Evolutionary conservation across 345 rosid species (phyloP).

Genomic region (Corchorus olitorius): DNA sequence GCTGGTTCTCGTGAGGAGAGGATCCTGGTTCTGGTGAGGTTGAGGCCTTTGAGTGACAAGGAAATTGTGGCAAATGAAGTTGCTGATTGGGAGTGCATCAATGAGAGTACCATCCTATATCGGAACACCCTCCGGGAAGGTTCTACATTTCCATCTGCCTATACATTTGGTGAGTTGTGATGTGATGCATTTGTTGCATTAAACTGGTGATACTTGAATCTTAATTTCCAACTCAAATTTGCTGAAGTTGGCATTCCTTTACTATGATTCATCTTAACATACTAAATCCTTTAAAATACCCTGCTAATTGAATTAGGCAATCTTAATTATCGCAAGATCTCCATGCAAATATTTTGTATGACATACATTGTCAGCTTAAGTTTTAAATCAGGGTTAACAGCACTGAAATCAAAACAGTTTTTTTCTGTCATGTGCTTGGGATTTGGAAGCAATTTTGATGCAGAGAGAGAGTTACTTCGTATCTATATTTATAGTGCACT

Average conservation of each 20-base stretch:
- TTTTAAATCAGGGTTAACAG: neutral
- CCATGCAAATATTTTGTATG: neutral
- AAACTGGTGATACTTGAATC: neutral
- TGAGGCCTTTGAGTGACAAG: slow-evolving; percentile 92
- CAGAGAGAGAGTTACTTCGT: neutral
- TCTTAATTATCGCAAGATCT: slow-evolving; percentile 11
- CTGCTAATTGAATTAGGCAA: slow-evolving; percentile 13
- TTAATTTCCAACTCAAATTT: slow-evolving; percentile 1
- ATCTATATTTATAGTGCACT: neutral
- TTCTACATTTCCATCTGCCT: slow-evolving; percentile 87
- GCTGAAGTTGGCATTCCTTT: neutral
- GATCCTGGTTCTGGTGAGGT: slow-evolving; percentile 87
- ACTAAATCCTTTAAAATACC: neutral
- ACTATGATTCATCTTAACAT: neutral
- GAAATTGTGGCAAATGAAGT: slow-evolving; percentile 73
- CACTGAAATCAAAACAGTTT: slow-evolving; percentile 17
- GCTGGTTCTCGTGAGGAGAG: slow-evolving; percentile 69
- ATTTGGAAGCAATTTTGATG: slow-evolving; percentile 10
- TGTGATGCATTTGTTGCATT: slow-evolving; percentile 3
- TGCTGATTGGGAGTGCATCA: slow-evolving; percentile 98
- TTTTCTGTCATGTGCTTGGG: neutral
- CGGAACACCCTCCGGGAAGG: slow-evolving; percentile 96
- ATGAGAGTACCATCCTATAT: slow-evolving; percentile 73
- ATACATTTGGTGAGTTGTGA: slow-evolving; percentile 70
- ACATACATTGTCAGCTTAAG: neutral